phyloP scores from a whole-genome alignment of 192 early-diverging fungal genomes.

The Coemansia sp. region DNA sequence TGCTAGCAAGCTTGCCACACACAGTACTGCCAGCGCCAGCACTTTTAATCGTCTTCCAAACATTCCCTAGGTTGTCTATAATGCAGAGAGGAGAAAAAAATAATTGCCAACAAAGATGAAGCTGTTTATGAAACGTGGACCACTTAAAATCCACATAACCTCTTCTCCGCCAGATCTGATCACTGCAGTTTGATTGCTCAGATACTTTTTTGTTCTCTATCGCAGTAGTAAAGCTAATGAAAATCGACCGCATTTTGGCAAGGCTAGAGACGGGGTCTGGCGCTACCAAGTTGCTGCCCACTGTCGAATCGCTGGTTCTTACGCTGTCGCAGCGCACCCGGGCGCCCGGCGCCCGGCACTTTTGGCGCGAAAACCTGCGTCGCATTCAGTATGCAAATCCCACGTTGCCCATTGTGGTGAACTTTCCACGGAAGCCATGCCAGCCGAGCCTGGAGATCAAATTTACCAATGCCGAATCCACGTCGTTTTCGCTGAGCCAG shows the following conservation, averaged over 20 bases:
- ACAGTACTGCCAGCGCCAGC: constrained; percentile 7
- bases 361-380: constrained; percentile 52
- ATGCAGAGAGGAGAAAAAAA: neutral
- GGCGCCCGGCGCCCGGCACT: constrained; percentile 47
- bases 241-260: constrained; percentile 42
- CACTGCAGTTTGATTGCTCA: constrained; percentile 2
- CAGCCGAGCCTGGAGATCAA: constrained; percentile 46
- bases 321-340: constrained; percentile 53
- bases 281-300: constrained; percentile 37
- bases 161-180: constrained; percentile 1
- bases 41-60: constrained; percentile 6
- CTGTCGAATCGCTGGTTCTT: constrained; percentile 37
- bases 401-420: constrained; percentile 35
- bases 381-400: constrained; percentile 53
- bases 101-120: neutral
- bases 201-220: constrained; percentile 1
- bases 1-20: constrained; percentile 3
- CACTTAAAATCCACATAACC: neutral
- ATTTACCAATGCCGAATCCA: constrained; percentile 19
- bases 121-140: neutral
- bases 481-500: constrained; percentile 28
- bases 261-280: constrained; percentile 38
- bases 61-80: constrained; percentile 4
- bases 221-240: constrained; percentile 21
- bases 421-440: constrained; percentile 48